Conservation (phyloP, 106 monocot species). For the Acorus gramineus region DNA sequence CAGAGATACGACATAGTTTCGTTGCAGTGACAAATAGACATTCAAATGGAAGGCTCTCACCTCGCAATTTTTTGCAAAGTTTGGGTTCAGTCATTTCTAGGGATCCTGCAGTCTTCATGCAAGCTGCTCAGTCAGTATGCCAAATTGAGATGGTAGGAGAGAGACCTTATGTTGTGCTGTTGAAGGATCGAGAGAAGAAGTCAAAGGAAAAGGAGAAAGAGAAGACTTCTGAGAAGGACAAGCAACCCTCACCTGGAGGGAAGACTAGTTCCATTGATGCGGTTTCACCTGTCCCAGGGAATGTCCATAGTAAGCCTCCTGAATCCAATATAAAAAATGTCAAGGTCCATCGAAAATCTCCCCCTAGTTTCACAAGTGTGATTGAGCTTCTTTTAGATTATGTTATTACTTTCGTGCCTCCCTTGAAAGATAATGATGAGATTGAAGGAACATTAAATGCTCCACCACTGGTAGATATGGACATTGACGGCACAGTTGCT, state of each 20-base stretch:
- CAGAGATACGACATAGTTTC: constrained; percentile 89
- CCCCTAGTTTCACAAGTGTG: constrained; percentile 77
- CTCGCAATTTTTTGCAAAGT: constrained; percentile 83
- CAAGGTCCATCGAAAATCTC: constrained; percentile 72
- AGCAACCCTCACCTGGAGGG: constrained; percentile 17
- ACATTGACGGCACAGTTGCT: constrained; percentile 50
- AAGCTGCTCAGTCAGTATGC: constrained; percentile 80
- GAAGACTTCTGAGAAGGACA: constrained; percentile 60
- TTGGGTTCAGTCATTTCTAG: constrained; percentile 72
- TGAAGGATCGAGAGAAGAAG: constrained; percentile 93
- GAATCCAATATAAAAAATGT: constrained; percentile 55
- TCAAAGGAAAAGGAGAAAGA: constrained; percentile 77
- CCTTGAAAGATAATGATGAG: constrained; percentile 27
- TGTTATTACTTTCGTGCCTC: constrained; percentile 48
- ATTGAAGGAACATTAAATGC: constrained; percentile 27
- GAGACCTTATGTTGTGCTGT: constrained; percentile 67
- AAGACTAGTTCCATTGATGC: constrained; percentile 27
- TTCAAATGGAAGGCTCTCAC: constrained; percentile 65
- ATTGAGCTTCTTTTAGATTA: constrained; percentile 84
- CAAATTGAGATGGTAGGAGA: constrained; percentile 94
- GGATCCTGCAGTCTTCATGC: constrained; percentile 78
- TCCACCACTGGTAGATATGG: constrained; percentile 56
- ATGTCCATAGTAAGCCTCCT: constrained; percentile 27
- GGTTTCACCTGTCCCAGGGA: constrained; percentile 2
- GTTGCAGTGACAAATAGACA: constrained; percentile 62